phyloP scores from a whole-genome alignment of 1,284 basidiomycete species.

The Leccinum griseonigrum region DNA sequence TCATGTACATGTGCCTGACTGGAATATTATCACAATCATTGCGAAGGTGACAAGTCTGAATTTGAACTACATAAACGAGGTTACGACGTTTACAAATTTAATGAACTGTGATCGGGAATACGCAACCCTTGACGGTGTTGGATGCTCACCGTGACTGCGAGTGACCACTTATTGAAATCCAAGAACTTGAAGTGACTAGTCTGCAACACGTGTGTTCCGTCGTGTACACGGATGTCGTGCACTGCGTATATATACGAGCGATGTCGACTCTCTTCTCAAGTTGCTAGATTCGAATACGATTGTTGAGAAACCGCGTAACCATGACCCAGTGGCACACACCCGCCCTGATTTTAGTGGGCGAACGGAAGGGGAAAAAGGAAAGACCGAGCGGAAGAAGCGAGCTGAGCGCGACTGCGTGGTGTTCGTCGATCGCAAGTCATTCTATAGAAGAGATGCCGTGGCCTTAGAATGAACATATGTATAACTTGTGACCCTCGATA shows the following conservation, averaged over 20 bases:
- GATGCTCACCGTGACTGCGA: too few relatives aligned
- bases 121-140: not conserved
- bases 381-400: not conserved
- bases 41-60: too few relatives aligned
- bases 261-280: not conserved
- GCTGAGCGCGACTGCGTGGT: not conserved
- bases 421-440: not conserved
- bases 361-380: not conserved
- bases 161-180: not conserved
- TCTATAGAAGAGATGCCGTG: too few relatives aligned
- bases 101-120: not conserved
- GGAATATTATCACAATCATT: too few relatives aligned
- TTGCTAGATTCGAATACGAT: not conserved
- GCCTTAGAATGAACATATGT: not conserved
- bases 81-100: too few relatives aligned
- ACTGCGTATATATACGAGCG: not conserved
- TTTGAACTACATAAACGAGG: too few relatives aligned
- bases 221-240: not conserved
- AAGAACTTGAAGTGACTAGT: not conserved
- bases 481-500: not conserved
- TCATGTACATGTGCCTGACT: too few relatives aligned
- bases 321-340: too few relatives aligned
- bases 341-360: not conserved
- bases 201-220: not conserved
- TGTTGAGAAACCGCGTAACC: not conserved